Evolutionary conservation across 31 red algal species (phyloP).

Genomic region (Odonthalia washingtoniensis): DNA sequence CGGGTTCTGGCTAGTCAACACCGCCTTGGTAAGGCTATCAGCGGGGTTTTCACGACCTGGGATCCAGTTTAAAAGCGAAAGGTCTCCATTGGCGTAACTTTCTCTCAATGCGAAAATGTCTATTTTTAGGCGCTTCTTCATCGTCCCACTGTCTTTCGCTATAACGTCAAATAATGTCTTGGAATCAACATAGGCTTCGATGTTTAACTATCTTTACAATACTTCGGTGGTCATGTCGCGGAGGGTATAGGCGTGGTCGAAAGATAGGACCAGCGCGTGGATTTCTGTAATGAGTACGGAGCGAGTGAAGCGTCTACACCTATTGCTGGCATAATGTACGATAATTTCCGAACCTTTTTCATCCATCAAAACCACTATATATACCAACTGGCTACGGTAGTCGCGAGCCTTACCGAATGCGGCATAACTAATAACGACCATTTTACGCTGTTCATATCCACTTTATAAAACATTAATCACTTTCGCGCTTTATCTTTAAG

Average conservation of each 20-base stretch:
- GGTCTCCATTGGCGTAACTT: constrained; percentile 25
- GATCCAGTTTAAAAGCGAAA: constrained; percentile 3
- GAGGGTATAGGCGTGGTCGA: constrained; percentile 4
- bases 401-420: constrained; percentile 7
- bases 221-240: constrained; percentile 8
- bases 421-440: constrained; percentile 4
- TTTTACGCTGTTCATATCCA: neutral
- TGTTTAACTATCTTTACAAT: neutral
- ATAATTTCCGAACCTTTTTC: neutral
- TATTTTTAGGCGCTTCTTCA: constrained; percentile 30
- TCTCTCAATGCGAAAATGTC: constrained; percentile 24
- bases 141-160: neutral
- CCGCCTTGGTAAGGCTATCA: constrained; percentile 29
- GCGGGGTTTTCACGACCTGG: constrained; percentile 6
- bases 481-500: too few species aligned
- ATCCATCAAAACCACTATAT: constrained; percentile 7
- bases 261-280: constrained; percentile 7
- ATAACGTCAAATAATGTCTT: constrained; percentile 32
- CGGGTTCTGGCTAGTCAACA: too few species aligned
- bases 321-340: constrained; percentile 4
- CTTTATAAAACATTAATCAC: neutral
- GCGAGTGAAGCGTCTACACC: neutral
- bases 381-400: neutral
- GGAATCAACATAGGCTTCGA: constrained; percentile 43
- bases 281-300: constrained; percentile 41